phyloP scores from a whole-genome alignment of 345 rosid genomes.

The Murraya koenigii region DNA sequence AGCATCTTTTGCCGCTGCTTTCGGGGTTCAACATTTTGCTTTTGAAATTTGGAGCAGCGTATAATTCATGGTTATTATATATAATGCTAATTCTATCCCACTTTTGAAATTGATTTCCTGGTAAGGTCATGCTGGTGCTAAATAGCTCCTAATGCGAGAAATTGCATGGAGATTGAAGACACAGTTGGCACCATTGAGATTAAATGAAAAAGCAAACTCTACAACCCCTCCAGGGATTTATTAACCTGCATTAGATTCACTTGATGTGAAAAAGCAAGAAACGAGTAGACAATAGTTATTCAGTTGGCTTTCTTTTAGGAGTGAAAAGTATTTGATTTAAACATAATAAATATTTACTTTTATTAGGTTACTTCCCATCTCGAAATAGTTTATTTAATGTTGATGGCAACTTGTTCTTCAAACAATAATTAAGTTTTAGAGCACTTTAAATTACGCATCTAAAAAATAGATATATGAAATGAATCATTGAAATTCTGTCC shows the following conservation, averaged over 20 bases:
- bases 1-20: too few relatives aligned
- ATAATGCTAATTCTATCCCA: too few relatives aligned
- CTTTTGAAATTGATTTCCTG: too few relatives aligned
- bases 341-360: not conserved
- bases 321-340: too few relatives aligned
- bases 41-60: too few relatives aligned
- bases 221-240: not conserved
- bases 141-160: not conserved
- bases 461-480: not conserved
- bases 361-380: not conserved
- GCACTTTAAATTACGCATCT: not conserved
- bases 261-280: not conserved
- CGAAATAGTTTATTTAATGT: not conserved
- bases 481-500: not conserved
- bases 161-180: not conserved
- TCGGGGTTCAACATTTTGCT: too few relatives aligned
- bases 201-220: not conserved
- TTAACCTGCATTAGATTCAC: not conserved
- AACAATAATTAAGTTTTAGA: too few relatives aligned
- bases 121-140: not conserved
- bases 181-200: not conserved
- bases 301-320: not conserved
- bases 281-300: not conserved
- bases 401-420: too few relatives aligned
- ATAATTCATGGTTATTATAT: too few relatives aligned